Evolutionary conservation across 108 stramenopile genomes (phyloP).

Genomic region (Aurantiochytrium sp.): DNA sequence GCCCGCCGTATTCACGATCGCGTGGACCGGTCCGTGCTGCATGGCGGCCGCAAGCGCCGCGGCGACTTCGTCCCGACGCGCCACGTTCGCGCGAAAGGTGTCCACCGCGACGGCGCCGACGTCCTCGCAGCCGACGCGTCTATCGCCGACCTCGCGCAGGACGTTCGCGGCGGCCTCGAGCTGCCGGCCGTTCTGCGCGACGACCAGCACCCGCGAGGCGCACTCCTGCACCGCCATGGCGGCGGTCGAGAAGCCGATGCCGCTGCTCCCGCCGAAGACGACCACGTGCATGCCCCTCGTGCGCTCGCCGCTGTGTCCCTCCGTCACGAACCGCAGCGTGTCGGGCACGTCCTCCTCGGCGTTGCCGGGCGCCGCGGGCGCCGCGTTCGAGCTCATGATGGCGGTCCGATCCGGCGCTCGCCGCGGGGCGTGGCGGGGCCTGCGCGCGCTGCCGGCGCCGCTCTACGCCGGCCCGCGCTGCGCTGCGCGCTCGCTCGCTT

Average conservation of each 20-base stretch:
- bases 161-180: neutral
- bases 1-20: neutral
- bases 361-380: no score
- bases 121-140: neutral
- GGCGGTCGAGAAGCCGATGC: constrained; percentile 14
- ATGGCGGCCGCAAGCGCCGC: neutral
- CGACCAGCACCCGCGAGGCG: neutral
- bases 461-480: no score
- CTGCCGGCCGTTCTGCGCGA: neutral
- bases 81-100: neutral
- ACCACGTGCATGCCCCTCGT: neutral
- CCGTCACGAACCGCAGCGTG: constrained; percentile 6
- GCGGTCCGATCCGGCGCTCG: no score
- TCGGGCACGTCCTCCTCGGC: neutral
- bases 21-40: neutral
- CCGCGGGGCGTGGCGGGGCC: no score
- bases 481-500: no score
- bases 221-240: constrained; percentile 19
- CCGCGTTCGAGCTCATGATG: no score
- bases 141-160: neutral
- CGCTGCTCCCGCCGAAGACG: neutral
- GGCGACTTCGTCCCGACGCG: neutral
- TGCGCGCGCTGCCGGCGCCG: no score
- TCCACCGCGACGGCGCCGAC: neutral
- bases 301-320: neutral